Evolutionary conservation across 805 yeast genomes (phyloP), one percentile per base, ranked within the genome.

Genomic region (Ogataea corticis): DNA sequence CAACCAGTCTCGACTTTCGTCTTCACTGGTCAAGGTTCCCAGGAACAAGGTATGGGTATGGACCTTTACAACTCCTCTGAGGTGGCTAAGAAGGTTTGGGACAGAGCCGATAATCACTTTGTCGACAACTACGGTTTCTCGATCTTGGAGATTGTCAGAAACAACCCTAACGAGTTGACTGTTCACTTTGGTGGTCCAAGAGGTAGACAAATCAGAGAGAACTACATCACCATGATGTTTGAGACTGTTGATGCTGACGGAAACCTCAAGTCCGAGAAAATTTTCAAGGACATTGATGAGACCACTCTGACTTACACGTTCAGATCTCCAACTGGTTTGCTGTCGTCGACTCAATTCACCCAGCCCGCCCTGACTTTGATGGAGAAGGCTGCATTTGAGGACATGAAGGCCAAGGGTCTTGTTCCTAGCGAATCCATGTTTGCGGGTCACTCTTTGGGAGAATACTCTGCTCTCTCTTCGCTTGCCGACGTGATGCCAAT

Each of bases 21-120:
- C 47, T 94, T 95, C 74, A 94, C 99, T 55, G 99, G 99, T 66
- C 99, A 94, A 77, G 99, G 99, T 69, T 92, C 99, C 50, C 99
- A 94, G 73, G 99, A 95, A 71, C 99, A 95, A 76, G 97, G 97
- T 68, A 94, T 94, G 99, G 99, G 99, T 78, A 94, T 94, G 99
- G 99, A 94, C 69, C 79, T 94, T 66, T 94, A 94, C 70, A 83
- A 83, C 55, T 77, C 86, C 33, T 87, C 96, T 41, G 90, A 81
- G 25, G 97, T 94, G 67, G 99, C 99, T 43, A 83, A 83, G 62
- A 82, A 80, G 53, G 97, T 94, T 52, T 94, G 99, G 99, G 98
- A 94, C 69, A 86, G 89, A 67, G 99, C 99, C 51, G 99, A 94
- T 67, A 68, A 70, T 48, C 99, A 95, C 71, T 94, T 95, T 76